phyloP scores from a whole-genome alignment of 192 early-diverging fungal genomes.

The Entophlyctis helioformis region DNA sequence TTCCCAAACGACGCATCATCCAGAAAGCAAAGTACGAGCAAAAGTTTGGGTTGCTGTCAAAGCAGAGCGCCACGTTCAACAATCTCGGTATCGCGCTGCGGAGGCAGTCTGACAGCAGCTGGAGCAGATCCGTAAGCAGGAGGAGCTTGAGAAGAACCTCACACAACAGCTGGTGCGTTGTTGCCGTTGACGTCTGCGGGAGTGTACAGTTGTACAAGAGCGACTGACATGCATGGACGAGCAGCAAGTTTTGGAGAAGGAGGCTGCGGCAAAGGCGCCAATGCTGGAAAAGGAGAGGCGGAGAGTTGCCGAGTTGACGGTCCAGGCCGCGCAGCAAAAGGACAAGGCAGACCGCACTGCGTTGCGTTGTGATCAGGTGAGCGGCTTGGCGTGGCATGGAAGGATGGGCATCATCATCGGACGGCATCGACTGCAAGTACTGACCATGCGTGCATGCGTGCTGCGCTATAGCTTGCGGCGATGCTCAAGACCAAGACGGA shows the following conservation, averaged over 20 bases:
- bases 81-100: constrained; percentile 54
- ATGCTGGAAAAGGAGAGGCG: constrained; percentile 36
- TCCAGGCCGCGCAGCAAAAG: constrained; percentile 39
- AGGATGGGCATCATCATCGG: no score
- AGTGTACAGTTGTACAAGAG: no score
- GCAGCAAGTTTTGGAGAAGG: constrained; percentile 48
- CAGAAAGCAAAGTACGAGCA: constrained; percentile 72
- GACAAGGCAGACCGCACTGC: no score
- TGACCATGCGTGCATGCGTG: no score
- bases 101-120: constrained; percentile 69
- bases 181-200: no score
- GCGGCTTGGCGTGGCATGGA: no score
- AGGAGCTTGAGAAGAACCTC: constrained; percentile 67
- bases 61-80: constrained; percentile 56
- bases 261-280: constrained; percentile 40
- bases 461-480: no score
- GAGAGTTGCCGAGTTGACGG: constrained; percentile 46
- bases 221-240: background rate
- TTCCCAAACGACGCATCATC: background rate
- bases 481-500: constrained; percentile 55
- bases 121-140: constrained; percentile 66
- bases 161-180: constrained; percentile 49
- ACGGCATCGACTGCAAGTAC: no score
- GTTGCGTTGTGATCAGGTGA: no score
- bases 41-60: constrained; percentile 61